Evolutionary conservation across 345 rosid species (phyloP).

Genomic region (Syzygium aromaticum): DNA sequence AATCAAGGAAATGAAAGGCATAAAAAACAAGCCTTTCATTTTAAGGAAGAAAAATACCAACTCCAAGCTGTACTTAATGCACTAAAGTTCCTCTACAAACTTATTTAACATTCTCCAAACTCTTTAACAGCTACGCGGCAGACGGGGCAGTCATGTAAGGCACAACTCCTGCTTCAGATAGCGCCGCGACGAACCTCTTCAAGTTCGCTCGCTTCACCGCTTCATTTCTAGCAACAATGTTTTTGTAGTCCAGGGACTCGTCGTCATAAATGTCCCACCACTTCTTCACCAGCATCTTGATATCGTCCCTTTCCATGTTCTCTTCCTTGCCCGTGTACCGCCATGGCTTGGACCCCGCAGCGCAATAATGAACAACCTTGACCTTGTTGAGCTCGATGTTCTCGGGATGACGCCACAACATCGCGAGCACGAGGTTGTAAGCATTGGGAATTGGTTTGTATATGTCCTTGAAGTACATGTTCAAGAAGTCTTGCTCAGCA

Average conservation of each 20-base stretch:
- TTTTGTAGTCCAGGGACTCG: constrained; percentile 32
- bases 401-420: constrained; percentile 54
- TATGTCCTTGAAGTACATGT: constrained; percentile 33
- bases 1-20: not conserved
- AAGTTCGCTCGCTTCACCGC: not conserved
- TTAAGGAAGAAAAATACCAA: not conserved
- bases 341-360: constrained; percentile 56
- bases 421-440: constrained; percentile 41
- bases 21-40: not conserved
- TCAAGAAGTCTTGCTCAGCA: constrained; percentile 51
- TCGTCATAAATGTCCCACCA: constrained; percentile 47
- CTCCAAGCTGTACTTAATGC: not conserved
- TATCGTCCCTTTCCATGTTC: constrained; percentile 45
- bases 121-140: not conserved
- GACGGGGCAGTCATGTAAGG: not conserved
- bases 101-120: no score
- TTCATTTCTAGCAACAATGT: not conserved
- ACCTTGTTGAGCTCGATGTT: constrained; percentile 22
- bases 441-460: constrained; percentile 23
- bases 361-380: constrained; percentile 44
- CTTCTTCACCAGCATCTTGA: constrained; percentile 28
- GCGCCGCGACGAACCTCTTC: constrained; percentile 17
- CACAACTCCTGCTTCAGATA: not conserved
- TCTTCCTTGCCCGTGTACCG: constrained; percentile 40
- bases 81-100: not conserved